Base-by-base conservation (phyloP, 352 stramenopile genomes). In the Plasmopara viticola region DNA sequence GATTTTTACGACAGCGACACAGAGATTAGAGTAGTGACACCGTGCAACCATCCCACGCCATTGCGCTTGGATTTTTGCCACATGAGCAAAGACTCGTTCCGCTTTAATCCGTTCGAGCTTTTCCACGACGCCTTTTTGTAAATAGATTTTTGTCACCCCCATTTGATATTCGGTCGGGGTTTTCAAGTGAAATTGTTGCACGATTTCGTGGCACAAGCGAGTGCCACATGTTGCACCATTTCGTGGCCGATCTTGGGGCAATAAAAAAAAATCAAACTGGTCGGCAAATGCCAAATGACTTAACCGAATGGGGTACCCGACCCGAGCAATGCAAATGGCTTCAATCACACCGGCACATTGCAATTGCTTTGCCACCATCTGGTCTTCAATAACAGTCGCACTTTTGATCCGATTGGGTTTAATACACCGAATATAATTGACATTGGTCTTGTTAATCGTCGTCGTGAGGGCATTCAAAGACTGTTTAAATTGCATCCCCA, bases 371-470 rank as follows among this genome's bases (percentile, higher is more conserved):
- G 87, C 78, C 0, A 94, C 75, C 78, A 89, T 91, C 33, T 69
- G 61, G 44, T 71, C 62, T 51, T 94, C 77, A 8, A 94, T 64
- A 9, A 68, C 39, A 2, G 54, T 77, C 12, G 77, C 35, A 48
- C 80, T 87, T 53, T 92, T 90, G 58, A 70, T 37, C 28, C 70
- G 77, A 63, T 94, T 94, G 1, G 84, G 84, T 47, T 94, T 94
- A 62, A 94, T 89, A 67, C 84, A 94, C 0, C 84, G 80, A 43
- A 94, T 72, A 64, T 90, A 94, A 62, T 87, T 70, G 31, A 84
- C 72, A 29, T 83, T 86, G 1, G 80, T 91, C 44, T 81, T 58
- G 51, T 78, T 76, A 52, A 91, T 89, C 35, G 69, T 85, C 14
- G 66, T 66, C 80, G 89, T 91, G 28, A 91, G 74, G 13, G 70